Conservation (phyloP, 2,329 filamentous ascomycete species). For the Penicillium verrucosum region DNA sequence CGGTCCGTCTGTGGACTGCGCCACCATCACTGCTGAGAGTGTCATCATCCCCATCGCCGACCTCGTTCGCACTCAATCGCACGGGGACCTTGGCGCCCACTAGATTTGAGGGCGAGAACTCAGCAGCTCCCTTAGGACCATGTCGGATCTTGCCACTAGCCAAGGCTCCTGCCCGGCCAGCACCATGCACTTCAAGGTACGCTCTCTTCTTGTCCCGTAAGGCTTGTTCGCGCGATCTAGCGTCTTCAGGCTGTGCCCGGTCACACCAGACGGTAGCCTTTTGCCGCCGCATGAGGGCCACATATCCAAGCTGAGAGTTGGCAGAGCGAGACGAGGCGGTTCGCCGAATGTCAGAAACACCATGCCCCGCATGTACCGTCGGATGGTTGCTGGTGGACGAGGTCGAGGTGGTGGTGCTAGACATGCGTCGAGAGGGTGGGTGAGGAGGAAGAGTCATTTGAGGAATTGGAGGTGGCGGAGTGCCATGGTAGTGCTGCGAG, state of each 20-base stretch:
- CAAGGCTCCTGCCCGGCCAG: constrained; percentile 60
- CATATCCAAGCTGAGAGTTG: constrained; percentile 70
- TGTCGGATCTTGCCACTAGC: constrained; percentile 79
- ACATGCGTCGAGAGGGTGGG: constrained; percentile 34
- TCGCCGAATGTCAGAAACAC: constrained; percentile 53
- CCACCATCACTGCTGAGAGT: constrained; percentile 38
- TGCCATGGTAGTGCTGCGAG: constrained; percentile 27
- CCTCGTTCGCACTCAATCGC: constrained; percentile 89
- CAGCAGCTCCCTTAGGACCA: constrained; percentile 74
- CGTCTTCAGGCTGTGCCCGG: constrained; percentile 86
- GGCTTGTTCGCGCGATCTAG: constrained; percentile 75
- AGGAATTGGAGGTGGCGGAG: constrained; percentile 25
- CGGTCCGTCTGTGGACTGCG: constrained; percentile 51
- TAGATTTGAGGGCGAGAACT: constrained; percentile 74
- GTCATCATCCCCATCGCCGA: constrained; percentile 80
- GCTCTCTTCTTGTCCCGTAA: constrained; percentile 84
- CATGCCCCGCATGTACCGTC: constrained; percentile 20
- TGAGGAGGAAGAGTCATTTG: constrained; percentile 28
- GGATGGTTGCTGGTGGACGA: constrained; percentile 39
- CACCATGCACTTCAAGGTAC: constrained; percentile 71
- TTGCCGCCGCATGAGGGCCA: constrained; percentile 92
- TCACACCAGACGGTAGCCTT: constrained; percentile 99
- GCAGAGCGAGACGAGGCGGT: constrained; percentile 78
- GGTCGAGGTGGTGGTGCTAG: constrained; percentile 42
- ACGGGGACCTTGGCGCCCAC: constrained; percentile 80